These are phyloP conservation scores for Mortierella alpina DNA, from an alignment of 192 early-diverging fungal species.

Conservation along the genomic window DNA sequence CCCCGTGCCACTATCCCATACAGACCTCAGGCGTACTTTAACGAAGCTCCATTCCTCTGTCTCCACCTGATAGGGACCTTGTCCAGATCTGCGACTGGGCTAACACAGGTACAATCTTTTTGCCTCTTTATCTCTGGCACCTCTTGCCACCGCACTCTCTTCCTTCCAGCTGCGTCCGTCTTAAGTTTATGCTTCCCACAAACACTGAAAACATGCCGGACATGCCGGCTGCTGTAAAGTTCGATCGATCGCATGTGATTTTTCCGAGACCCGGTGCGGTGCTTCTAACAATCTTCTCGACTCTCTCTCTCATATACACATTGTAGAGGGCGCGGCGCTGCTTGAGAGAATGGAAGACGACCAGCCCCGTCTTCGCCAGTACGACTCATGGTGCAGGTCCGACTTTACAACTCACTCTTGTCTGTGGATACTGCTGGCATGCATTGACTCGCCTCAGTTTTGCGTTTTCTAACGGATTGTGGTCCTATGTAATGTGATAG, in stretches of 20 bases:
- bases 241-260: no score
- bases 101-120: conserved; percentile 17
- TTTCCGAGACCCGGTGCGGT: background rate
- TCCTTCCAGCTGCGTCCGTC: background rate
- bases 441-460: background rate
- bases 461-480: background rate
- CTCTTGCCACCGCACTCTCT: background rate
- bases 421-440: background rate
- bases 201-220: background rate
- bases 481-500: conserved; percentile 14
- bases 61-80: conserved; percentile 26
- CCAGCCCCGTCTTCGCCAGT: conserved; percentile 74
- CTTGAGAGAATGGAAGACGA: conserved; percentile 68
- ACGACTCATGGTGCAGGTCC: conserved; percentile 72
- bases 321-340: conserved; percentile 59
- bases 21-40: background rate
- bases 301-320: no score
- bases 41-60: background rate
- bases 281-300: background rate
- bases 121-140: background rate
- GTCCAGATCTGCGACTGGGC: conserved; percentile 44
- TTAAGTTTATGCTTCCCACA: background rate
- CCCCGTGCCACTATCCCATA: no score
- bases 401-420: background rate
- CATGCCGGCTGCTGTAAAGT: background rate